Evolutionary conservation across 2,329 filamentous ascomycete species (phyloP).

Genomic region (Apiospora saccharicola): DNA sequence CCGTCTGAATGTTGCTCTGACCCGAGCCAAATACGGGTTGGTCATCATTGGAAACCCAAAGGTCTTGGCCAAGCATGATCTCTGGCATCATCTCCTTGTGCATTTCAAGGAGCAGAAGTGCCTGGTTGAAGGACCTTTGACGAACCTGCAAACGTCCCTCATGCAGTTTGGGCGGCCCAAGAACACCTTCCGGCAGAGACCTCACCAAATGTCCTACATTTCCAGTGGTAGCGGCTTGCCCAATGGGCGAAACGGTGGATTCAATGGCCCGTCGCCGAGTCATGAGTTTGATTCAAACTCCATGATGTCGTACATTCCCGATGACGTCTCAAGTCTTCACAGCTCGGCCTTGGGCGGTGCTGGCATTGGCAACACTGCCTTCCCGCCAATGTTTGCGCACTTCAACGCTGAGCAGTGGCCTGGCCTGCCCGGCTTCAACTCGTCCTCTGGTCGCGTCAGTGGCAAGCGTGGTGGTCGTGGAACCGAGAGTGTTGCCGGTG

Average conservation of each 20-base stretch:
- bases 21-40: slow-evolving; percentile 93
- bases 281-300: slow-evolving; percentile 80
- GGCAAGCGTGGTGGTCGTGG: slow-evolving; percentile 72
- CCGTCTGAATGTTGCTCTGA: slow-evolving; percentile 95
- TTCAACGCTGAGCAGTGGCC: slow-evolving; percentile 93
- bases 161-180: slow-evolving; percentile 95
- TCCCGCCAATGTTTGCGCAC: slow-evolving; percentile 93
- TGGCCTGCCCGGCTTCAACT: slow-evolving; percentile 70
- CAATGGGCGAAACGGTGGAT: slow-evolving; percentile 47
- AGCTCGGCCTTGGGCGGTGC: slow-evolving; percentile 88
- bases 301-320: slow-evolving; percentile 93
- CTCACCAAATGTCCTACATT: slow-evolving; percentile 74
- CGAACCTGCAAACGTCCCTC: slow-evolving; percentile 93
- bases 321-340: slow-evolving; percentile 96
- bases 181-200: slow-evolving; percentile 89
- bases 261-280: slow-evolving; percentile 49
- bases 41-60: slow-evolving; percentile 98
- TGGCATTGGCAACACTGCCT: slow-evolving; percentile 77
- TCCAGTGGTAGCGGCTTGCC: slow-evolving; percentile 49
- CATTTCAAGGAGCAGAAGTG: slow-evolving; percentile 98
- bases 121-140: slow-evolving; percentile 92
- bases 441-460: slow-evolving; percentile 66
- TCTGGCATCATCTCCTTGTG: slow-evolving; percentile 94
- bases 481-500: slow-evolving; percentile 83
- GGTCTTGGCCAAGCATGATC: slow-evolving; percentile 94